Evolutionary conservation across 1,139 yeast genomes (phyloP).

Genomic region (Kluyveromyces sp.): DNA sequence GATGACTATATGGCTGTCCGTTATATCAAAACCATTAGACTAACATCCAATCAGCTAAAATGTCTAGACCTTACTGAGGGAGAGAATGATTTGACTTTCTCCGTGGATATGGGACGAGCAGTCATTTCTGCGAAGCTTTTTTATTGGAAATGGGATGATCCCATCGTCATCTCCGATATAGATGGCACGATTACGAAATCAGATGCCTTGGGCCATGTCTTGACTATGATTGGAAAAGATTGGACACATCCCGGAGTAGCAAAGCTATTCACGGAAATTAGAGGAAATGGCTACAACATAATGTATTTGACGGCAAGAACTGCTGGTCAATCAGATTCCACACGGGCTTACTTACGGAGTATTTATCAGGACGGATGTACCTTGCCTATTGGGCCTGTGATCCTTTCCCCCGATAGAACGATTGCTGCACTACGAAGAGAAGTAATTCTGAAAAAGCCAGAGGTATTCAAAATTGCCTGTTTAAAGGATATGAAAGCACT

Average conservation of each 20-base stretch:
- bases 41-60: slow-evolving; percentile 84
- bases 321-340: slow-evolving; percentile 92
- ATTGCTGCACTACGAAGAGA: slow-evolving; percentile 92
- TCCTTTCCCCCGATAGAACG: slow-evolving; percentile 91
- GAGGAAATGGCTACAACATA: slow-evolving; percentile 83
- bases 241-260: slow-evolving; percentile 99
- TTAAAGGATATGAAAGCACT: slow-evolving; percentile 75
- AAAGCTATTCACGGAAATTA: slow-evolving; percentile 76
- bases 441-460: slow-evolving; percentile 90
- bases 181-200: slow-evolving; percentile 98
- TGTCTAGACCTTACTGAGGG: slow-evolving; percentile 72
- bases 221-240: slow-evolving; percentile 90
- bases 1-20: slow-evolving; percentile 15
- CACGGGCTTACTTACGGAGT: slow-evolving; percentile 74
- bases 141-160: slow-evolving; percentile 78
- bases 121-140: slow-evolving; percentile 65
- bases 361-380: slow-evolving; percentile 68
- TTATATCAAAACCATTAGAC: slow-evolving; percentile 79
- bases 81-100: slow-evolving; percentile 67
- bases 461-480: slow-evolving; percentile 97
- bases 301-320: slow-evolving; percentile 92
- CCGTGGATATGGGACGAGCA: slow-evolving; percentile 78
- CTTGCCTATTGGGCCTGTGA: slow-evolving; percentile 90
- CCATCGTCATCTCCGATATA: slow-evolving; percentile 93
- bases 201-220: slow-evolving; percentile 94